Evolutionary conservation across 2,329 filamentous ascomycete genomes (phyloP).

Genomic region (Xylariales sp.): DNA sequence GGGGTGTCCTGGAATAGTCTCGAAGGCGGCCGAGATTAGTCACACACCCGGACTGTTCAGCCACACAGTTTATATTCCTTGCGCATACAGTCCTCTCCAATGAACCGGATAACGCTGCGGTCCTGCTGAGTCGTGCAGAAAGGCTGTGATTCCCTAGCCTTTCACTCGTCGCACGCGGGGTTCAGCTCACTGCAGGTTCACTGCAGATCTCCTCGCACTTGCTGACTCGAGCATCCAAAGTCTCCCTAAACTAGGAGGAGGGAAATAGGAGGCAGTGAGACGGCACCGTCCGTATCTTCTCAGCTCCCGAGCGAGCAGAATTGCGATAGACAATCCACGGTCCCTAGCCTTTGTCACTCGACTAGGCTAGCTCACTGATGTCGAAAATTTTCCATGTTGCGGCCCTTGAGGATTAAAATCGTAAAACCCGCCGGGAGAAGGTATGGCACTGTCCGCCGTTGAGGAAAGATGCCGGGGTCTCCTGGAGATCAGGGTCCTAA

Average conservation of each 20-base stretch:
- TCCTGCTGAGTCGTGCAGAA: constrained; percentile 4
- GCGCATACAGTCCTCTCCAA: neutral
- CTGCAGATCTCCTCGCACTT: constrained; percentile 6
- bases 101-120: neutral
- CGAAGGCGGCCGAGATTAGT: constrained; percentile 10
- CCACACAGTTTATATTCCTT: constrained; percentile 8
- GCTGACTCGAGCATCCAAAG: constrained; percentile 4
- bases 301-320: neutral
- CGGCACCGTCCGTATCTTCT: neutral
- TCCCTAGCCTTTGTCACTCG: constrained; percentile 7
- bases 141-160: constrained; percentile 1
- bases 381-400: constrained; percentile 9
- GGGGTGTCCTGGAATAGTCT: constrained; percentile 6
- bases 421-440: constrained; percentile 3
- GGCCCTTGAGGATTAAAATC: constrained; percentile 9
- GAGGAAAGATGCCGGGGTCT: constrained; percentile 6
- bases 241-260: neutral
- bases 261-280: neutral
- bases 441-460: neutral
- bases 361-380: constrained; percentile 4
- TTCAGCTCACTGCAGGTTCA: constrained; percentile 4
- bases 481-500: constrained; percentile 7
- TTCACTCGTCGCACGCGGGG: constrained; percentile 5
- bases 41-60: constrained; percentile 11
- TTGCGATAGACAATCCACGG: constrained; percentile 4